Percentiles rank a stretch among this genome's conserved stretches.
phyloP scores from a whole-genome alignment of 2,329 filamentous ascomycete genomes.

The Colletotrichum godetiae region DNA sequence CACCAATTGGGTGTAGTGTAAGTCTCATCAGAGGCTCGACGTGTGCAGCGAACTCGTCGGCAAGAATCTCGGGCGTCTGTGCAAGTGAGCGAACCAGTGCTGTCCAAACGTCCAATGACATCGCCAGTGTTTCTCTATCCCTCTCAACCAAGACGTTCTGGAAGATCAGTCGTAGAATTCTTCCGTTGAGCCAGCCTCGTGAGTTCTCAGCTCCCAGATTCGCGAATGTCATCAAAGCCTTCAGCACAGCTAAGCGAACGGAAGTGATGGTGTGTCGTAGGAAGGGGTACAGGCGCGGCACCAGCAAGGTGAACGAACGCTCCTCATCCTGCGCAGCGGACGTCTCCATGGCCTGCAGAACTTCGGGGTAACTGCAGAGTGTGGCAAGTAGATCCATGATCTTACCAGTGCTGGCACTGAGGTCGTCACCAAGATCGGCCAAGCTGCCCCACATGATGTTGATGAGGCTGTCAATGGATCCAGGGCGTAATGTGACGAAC shows the following conservation, averaged over 20 bases:
- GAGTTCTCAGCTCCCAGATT: slow-evolving; percentile 84
- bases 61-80: slow-evolving; percentile 72
- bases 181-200: slow-evolving; percentile 92
- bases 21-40: slow-evolving; percentile 86
- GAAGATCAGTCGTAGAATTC: slow-evolving; percentile 87
- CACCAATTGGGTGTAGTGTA: slow-evolving; percentile 90
- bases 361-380: slow-evolving; percentile 92
- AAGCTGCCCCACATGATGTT: slow-evolving; percentile 98
- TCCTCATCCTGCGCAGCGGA: slow-evolving; percentile 87
- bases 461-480: slow-evolving; percentile 83
- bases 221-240: slow-evolving; percentile 92
- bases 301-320: slow-evolving; percentile 90
- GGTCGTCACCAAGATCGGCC: slow-evolving; percentile 94
- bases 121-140: slow-evolving; percentile 82
- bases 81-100: slow-evolving; percentile 78
- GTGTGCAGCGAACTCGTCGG: slow-evolving; percentile 78
- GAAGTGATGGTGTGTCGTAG: slow-evolving; percentile 96
- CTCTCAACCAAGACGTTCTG: slow-evolving; percentile 96
- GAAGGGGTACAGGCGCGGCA: slow-evolving; percentile 95
- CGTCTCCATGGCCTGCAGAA: slow-evolving; percentile 91
- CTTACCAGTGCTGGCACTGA: slow-evolving; percentile 96
- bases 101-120: slow-evolving; percentile 89
- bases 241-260: slow-evolving; percentile 91
- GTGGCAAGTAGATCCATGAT: slow-evolving; percentile 99
- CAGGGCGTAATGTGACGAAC: slow-evolving; percentile 86